Conservation (phyloP, 2,329 filamentous ascomycete species). For the Alternaria metachromatica region DNA sequence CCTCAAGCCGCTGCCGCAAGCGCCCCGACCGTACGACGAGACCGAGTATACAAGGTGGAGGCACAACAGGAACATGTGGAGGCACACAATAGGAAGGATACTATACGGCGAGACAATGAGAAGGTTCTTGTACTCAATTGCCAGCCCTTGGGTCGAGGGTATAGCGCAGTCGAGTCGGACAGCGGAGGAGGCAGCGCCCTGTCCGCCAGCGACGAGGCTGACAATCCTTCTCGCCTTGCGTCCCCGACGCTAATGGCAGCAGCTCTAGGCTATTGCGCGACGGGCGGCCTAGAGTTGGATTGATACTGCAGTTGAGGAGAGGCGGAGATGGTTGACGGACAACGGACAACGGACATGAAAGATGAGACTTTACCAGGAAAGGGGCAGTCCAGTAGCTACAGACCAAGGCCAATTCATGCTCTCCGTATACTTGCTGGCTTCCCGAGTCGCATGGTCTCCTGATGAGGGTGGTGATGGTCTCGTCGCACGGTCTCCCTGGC, state of each 20-base stretch:
- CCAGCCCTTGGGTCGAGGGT: neutral
- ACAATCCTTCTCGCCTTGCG: neutral
- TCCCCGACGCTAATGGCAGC: neutral
- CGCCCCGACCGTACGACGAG: neutral
- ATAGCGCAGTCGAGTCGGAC: neutral
- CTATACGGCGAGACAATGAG: neutral
- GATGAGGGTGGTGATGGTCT: neutral
- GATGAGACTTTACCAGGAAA: neutral
- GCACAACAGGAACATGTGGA: neutral
- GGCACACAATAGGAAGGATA: neutral
- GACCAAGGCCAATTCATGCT: neutral
- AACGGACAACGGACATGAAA: neutral
- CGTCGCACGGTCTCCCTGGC: too few species aligned
- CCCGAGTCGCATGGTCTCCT: neutral
- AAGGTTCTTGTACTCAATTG: neutral
- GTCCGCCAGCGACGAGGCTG: neutral
- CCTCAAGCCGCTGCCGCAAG: neutral
- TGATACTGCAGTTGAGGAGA: neutral
- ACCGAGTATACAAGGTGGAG: neutral
- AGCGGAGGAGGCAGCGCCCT: neutral
- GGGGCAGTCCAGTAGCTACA: neutral
- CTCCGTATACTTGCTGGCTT: neutral
- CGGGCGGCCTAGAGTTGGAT: neutral
- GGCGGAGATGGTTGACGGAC: neutral
- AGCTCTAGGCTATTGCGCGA: neutral